Evolutionary conservation across 2,329 filamentous ascomycete species (phyloP), one percentile per base, ranked within the genome.

Genomic region (Cladorrhinum sp.): DNA sequence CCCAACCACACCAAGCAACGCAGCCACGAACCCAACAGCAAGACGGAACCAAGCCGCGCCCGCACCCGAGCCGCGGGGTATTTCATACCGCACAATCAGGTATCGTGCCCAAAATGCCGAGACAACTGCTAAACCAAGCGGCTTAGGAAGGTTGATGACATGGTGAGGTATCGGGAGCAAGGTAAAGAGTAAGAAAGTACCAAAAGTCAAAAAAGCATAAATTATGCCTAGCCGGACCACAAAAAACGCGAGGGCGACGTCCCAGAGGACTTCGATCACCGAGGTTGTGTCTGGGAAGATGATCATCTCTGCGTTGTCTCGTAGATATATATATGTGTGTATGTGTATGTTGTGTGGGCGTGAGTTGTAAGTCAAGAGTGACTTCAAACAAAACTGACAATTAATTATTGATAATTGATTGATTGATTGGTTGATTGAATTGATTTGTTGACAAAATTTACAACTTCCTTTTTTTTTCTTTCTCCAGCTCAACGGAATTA

Each of bases 221-320:
- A 68, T 60, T 51, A 72, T 65, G 24, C 70, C 70, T 48, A 73
- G 66, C 55, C 71, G 68, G 55, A 73, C 39, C 65, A 74, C 65
- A 67, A 74, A 75, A 59, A 74, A 68, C 36, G 70, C 68, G 12
- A 77, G 67, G 46, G 73, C 71, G 18, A 76, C 64, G 65, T 76
- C 72, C 73, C 74, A 76, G 58, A 76, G 68, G 55, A 76, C 55
- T 42, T 75, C 72, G 56, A 76, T 70, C 33, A 75, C 70, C 5
- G 72, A 70, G 58, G 73, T 69, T 20, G 68, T 70, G 5, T 73
- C 73, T 49, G 73, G 66, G 58, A 74, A 73, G 46, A 72, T 61
- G 51, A 67, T 62, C 51, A 23, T 57, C 24, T 61, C 30, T 48
- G 36, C 53, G 33, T n/a, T 36, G 33, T 42, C 23, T 33, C n/a